Conservation (phyloP, 768 basidiomycete genomes). For the Tulasnella calospora region DNA sequence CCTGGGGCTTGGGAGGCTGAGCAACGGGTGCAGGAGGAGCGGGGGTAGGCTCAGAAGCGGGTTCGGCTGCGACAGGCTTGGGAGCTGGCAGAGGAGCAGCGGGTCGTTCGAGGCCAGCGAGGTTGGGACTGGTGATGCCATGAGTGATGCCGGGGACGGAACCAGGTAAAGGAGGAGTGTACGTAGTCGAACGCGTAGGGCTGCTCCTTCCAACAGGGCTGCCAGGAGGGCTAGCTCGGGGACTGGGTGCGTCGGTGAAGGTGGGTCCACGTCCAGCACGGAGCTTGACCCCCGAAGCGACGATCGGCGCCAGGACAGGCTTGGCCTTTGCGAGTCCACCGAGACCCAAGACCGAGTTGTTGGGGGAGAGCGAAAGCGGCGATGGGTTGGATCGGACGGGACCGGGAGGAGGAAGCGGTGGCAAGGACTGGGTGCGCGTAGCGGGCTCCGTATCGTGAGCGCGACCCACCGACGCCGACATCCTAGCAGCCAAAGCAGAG, state of each 20-base stretch:
- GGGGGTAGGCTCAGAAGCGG: not conserved
- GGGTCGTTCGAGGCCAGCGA: not conserved
- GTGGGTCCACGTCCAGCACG: conserved; percentile 18
- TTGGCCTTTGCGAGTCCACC: not conserved
- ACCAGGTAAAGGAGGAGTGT: conserved; percentile 21
- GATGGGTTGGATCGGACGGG: not conserved
- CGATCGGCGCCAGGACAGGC: conserved; percentile 2
- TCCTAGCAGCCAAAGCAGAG: conserved; percentile 2
- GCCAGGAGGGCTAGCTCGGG: conserved; percentile 18
- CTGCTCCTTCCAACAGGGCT: conserved; percentile 13
- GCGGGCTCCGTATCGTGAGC: not conserved
- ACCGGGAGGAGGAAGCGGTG: conserved; percentile 21
- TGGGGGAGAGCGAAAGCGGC: not conserved
- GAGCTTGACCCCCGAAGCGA: not conserved
- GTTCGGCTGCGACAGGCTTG: not conserved
- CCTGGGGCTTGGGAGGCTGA: not conserved
- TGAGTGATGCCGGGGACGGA: not conserved
- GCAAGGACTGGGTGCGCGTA: not conserved
- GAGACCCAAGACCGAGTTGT: conserved; percentile 8
- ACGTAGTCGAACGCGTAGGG: conserved; percentile 3
- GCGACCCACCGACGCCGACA: not conserved
- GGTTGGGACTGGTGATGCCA: not conserved
- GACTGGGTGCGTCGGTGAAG: not conserved
- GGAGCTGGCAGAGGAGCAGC: not conserved
- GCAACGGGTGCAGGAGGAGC: not conserved